These are phyloP conservation scores for Picocystis sp. DNA, from an alignment of 163 green algal genomes.

Conservation along the genomic window DNA sequence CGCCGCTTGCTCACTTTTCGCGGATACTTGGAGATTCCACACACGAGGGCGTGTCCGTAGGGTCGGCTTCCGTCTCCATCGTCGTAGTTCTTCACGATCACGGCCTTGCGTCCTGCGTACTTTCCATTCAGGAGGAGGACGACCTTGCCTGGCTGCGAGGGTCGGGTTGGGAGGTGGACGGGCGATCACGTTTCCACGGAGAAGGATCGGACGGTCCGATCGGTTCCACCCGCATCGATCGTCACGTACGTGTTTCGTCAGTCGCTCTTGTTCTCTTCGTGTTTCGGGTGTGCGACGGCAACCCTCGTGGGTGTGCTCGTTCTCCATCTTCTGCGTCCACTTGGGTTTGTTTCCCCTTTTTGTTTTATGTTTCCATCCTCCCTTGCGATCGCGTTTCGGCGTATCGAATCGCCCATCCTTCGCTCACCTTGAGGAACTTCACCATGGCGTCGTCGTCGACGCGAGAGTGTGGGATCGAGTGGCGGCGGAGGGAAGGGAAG, in stretches of 20 bases:
- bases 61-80: slow-evolving; percentile 61
- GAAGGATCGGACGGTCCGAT: too few relatives aligned
- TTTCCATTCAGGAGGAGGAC: slow-evolving; percentile 88
- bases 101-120: slow-evolving; percentile 96
- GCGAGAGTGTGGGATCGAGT: too few relatives aligned
- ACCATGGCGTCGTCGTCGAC: slow-evolving; percentile 4
- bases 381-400: too few relatives aligned
- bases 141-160: slow-evolving; percentile 76
- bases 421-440: slow-evolving; percentile 8
- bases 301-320: too few relatives aligned
- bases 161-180: too few relatives aligned
- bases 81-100: slow-evolving; percentile 98
- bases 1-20: slow-evolving; percentile 57
- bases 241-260: too few relatives aligned
- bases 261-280: too few relatives aligned
- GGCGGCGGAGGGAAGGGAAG: too few relatives aligned
- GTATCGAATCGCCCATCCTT: too few relatives aligned
- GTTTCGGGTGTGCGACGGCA: too few relatives aligned
- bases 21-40: slow-evolving; percentile 82
- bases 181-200: too few relatives aligned
- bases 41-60: slow-evolving; percentile 89
- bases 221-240: too few relatives aligned
- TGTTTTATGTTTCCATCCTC: not conserved
- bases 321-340: not conserved
- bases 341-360: not conserved